Base-by-base conservation (phyloP, 768 basidiomycete genomes). In the Suillus cothurnatus region DNA sequence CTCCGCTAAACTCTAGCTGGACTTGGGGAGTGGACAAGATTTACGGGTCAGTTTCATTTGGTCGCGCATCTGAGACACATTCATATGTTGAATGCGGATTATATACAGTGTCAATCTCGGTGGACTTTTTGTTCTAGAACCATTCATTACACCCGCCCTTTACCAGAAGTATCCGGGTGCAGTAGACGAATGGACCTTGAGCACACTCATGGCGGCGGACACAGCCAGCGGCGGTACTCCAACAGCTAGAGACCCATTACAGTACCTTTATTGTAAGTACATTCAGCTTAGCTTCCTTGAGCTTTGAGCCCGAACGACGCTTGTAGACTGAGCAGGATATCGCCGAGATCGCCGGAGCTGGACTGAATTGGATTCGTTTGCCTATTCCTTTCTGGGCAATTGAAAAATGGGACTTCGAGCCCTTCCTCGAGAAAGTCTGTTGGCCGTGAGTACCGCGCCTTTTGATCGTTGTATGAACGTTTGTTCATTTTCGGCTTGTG, bases 321-420 rank as follows among this genome's bases (percentile, higher is more conserved):
- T 28, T 39, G 58, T 59, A 95, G 92, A 95, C 92, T 62, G 93
- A 95, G 74, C 80, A 92, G 78, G 95, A 97, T 78, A 88, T 96
- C 66, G 94, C 94, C 43, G 81, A 89, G 73, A 96, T 97, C 66
- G 93, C 95, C 53, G 91, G 86, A 47, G 94, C 93, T 34, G 95
- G 94, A 4, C 78, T 95, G 58, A 95, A 93, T 78, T 95, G 89
- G 84, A 77, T 96, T 55, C 85, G 93, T 3, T 77, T 95, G 52
- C 92, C 93, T 1, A 83, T 95, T 50, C 86, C 90, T 3, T 95
- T 87, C 78, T 97, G 94, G 94, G 91, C 91, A 8, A 88, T 95
- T 69, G 90, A 93, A 68, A 88, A 85, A 15, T 87, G 87, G 81
- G 76, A 80, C 28, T 85, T 84, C 32, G 94, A 95, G 74, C 93